Evolutionary conservation across 495 filamentous ascomycete species (phyloP), one percentile per base, ranked within the genome.

Genomic region (Annulohypoxylon maeteangense): DNA sequence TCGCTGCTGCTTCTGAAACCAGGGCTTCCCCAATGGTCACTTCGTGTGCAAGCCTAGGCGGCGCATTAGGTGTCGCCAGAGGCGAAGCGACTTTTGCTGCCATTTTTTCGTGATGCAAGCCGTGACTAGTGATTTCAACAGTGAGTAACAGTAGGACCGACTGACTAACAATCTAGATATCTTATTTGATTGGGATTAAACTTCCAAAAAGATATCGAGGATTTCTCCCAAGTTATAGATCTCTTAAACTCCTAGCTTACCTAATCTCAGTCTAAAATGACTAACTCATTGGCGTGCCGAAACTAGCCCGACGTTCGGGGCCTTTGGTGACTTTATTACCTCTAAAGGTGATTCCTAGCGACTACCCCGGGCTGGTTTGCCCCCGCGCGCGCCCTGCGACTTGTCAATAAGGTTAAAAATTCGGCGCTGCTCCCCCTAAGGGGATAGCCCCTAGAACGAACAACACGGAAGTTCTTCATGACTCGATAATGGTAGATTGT

Each of bases 21-120:
- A 63, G 29, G 5, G 81, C 81, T 4, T 70, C 66, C 29, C 77
- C 78, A 50, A 78, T 69, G 23, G 50, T 53, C 36, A 78, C 67
- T 10, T 75, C 65, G 44, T 67, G 2, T 12, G 36, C 36, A 10
- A 55, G 27, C 23, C 68, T 71, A 3, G 18, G 11, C 3, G 44
- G 18, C 47, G 27, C 11, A 7, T 56, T 34, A 0, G 65, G 53
- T 20, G 54, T 34, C 2, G 53, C 23, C 12, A 27, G 16, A 11
- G 32, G n/a, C 1, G 65, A 68, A 2, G 55, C 61, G 11, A 66
- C 66, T 65, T 72, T 65, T 47, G 70, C 62, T 5, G 65, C 55
- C 70, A 73, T 73, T 16, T 25, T 58, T 29, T 29, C 27, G 27
- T 29, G 16, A 23, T 25, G 10, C 16, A 58, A 25, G 42, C 7